Percentiles rank a stretch among this genome's conserved stretches.
These are phyloP conservation scores for Wickerhamiella infanticola DNA, from an alignment of 1,139 yeast genomes.

Conservation along the genomic window DNA sequence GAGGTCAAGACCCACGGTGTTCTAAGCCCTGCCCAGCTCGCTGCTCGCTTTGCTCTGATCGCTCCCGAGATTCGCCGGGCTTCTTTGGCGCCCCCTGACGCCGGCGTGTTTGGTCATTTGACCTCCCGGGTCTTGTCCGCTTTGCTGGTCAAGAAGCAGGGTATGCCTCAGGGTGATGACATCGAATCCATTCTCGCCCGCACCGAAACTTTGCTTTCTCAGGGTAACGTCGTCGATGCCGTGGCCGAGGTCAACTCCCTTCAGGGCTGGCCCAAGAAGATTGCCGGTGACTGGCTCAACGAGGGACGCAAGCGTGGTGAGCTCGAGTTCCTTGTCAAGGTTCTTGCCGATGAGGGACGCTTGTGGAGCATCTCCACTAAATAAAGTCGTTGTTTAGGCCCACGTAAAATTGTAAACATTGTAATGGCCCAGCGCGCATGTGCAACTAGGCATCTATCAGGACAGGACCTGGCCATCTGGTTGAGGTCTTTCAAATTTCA, in stretches of 20 bases:
- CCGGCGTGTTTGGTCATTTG: conserved; percentile 86
- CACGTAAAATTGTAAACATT: background rate
- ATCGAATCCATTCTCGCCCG: conserved; percentile 81
- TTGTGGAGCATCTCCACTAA: conserved; percentile 11
- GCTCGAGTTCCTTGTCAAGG: conserved; percentile 59
- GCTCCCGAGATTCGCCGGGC: conserved; percentile 83
- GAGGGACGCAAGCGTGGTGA: conserved; percentile 85
- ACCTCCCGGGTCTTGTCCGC: conserved; percentile 65
- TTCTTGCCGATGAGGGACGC: conserved; percentile 42
- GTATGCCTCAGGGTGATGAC: conserved; percentile 62
- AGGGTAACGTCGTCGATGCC: conserved; percentile 72
- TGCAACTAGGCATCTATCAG: too few relatives aligned
- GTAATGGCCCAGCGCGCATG: too few relatives aligned
- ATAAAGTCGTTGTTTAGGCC: background rate
- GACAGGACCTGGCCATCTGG: too few relatives aligned
- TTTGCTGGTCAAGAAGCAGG: conserved; percentile 49
- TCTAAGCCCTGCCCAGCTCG: conserved; percentile 33
- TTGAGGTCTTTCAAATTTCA: too few relatives aligned
- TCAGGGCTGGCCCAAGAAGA: conserved; percentile 85
- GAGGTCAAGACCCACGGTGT: conserved; percentile 42
- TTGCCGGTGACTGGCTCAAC: conserved; percentile 81
- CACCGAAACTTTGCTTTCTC: conserved; percentile 58
- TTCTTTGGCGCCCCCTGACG: conserved; percentile 80
- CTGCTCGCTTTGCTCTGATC: conserved; percentile 59
- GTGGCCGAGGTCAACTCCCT: conserved; percentile 82